These are phyloP conservation scores for Agrocybe chaxingu DNA, from an alignment of 768 basidiomycete species.

Conservation along the genomic window DNA sequence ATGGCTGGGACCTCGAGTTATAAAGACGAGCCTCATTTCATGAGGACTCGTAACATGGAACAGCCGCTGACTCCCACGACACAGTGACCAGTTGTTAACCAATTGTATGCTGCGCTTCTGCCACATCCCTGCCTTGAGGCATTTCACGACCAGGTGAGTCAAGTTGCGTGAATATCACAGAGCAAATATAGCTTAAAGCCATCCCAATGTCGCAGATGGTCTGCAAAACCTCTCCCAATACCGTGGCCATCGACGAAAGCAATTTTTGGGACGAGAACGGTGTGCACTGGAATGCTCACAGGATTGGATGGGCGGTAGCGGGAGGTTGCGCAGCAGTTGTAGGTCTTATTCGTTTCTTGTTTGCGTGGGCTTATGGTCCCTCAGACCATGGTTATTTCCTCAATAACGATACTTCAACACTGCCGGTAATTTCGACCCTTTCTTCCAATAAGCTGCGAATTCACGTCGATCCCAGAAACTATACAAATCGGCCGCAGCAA, in stretches of 20 bases:
- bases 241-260: slow-evolving; percentile 49
- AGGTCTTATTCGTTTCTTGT: slow-evolving; percentile 10
- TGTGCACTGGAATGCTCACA: slow-evolving; percentile 57
- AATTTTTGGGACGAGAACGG: slow-evolving; percentile 57
- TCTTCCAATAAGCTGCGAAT: neutral
- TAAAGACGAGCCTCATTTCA: too few relatives aligned
- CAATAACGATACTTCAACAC: slow-evolving; percentile 53
- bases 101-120: too few relatives aligned
- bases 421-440: slow-evolving; percentile 47
- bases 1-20: too few relatives aligned
- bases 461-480: slow-evolving; percentile 46
- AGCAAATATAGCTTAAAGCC: too few relatives aligned
- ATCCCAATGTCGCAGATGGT: slow-evolving; percentile 9
- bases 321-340: slow-evolving; percentile 59
- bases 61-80: too few relatives aligned
- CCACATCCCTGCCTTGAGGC: too few relatives aligned
- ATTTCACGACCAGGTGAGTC: too few relatives aligned
- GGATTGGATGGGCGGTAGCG: slow-evolving; percentile 73
- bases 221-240: slow-evolving; percentile 42
- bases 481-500: slow-evolving; percentile 68
- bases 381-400: slow-evolving; percentile 62
- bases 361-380: neutral
- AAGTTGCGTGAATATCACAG: too few relatives aligned
- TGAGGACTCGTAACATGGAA: too few relatives aligned
- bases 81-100: too few relatives aligned